A percentile compares a stretch with the other conserved stretches of the same genome.
These are phyloP conservation scores for Penicillium manginii DNA, from an alignment of 495 filamentous ascomycete genomes.

Conservation along the genomic window DNA sequence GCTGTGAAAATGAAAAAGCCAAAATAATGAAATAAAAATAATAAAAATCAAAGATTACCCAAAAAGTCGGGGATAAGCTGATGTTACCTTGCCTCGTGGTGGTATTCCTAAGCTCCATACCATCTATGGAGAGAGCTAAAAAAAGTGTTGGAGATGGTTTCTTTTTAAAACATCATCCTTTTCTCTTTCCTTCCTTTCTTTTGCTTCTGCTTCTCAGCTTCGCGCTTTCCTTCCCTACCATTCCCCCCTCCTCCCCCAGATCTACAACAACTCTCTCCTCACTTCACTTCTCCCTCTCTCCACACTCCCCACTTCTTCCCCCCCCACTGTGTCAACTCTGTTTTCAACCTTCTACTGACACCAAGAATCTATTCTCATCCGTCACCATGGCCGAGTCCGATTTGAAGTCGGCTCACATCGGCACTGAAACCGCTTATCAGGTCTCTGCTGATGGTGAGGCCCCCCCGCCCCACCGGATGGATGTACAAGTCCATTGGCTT, in stretches of 20 bases:
- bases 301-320: not conserved
- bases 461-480: slow-evolving; percentile 41
- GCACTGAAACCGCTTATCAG: slow-evolving; percentile 7
- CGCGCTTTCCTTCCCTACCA: not conserved
- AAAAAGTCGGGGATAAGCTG: slow-evolving; percentile 1
- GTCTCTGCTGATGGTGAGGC: slow-evolving; percentile 5
- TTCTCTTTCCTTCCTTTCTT: not conserved
- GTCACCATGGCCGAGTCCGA: slow-evolving; percentile 21
- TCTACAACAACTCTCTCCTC: not conserved
- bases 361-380: not conserved
- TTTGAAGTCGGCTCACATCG: slow-evolving; percentile 17
- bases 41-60: not conserved
- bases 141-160: not conserved
- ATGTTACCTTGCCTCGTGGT: slow-evolving; percentile 32
- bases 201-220: slow-evolving; percentile 3
- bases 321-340: not conserved
- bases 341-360: not conserved
- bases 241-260: too few relatives aligned
- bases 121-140: not conserved
- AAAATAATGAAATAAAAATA: not conserved
- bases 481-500: slow-evolving; percentile 56
- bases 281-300: not conserved
- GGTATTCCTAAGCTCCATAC: slow-evolving; percentile 9
- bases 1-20: not conserved
- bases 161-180: slow-evolving; percentile 4